Evolutionary conservation across 2,329 filamentous ascomycete genomes (phyloP).

Genomic region (Diaporthe velutina): DNA sequence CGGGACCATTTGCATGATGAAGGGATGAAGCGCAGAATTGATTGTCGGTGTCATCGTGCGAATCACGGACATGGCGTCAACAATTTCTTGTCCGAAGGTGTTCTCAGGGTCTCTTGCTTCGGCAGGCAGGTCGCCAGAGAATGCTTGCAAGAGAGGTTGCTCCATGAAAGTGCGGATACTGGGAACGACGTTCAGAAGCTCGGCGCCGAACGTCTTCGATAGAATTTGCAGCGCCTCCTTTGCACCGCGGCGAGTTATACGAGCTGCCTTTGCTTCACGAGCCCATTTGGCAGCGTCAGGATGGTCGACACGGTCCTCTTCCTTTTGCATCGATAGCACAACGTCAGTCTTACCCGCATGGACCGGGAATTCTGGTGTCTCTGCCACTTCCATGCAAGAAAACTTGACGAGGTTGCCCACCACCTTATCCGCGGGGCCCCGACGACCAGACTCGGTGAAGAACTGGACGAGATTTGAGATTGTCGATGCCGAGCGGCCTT

Average conservation of each 20-base stretch:
- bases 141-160: conserved; percentile 80
- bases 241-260: conserved; percentile 90
- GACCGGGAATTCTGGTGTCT: conserved; percentile 93
- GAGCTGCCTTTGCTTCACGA: conserved; percentile 86
- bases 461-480: conserved; percentile 88
- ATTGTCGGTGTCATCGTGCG: conserved; percentile 95
- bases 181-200: conserved; percentile 85
- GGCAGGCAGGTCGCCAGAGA: conserved; percentile 77
- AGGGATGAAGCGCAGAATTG: conserved; percentile 78
- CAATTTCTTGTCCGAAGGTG: conserved; percentile 88
- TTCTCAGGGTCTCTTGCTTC: conserved; percentile 81
- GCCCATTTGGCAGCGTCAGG: conserved; percentile 92
- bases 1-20: conserved; percentile 86
- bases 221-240: conserved; percentile 95
- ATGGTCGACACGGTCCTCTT: conserved; percentile 95
- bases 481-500: conserved; percentile 86
- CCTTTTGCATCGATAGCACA: conserved; percentile 94
- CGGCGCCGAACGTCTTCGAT: conserved; percentile 80
- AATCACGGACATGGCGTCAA: conserved; percentile 93
- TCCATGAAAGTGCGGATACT: conserved; percentile 87
- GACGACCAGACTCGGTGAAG: conserved; percentile 83
- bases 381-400: conserved; percentile 96
- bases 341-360: conserved; percentile 83
- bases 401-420: conserved; percentile 97
- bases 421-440: conserved; percentile 93